Evolutionary conservation across 768 basidiomycete species (phyloP).

Genomic region (Exsudoporus frostii): DNA sequence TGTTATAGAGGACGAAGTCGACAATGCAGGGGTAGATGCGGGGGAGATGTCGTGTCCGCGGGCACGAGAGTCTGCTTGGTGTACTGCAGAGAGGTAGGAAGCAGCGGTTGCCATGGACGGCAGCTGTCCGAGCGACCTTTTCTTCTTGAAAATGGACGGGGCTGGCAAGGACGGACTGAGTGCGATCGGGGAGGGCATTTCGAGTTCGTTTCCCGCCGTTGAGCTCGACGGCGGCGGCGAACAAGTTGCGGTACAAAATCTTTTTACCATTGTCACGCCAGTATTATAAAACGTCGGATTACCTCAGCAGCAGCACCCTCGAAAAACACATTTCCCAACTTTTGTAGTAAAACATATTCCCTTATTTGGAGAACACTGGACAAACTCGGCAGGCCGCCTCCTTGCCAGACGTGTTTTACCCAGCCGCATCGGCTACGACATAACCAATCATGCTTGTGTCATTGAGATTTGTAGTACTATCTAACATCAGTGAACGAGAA

Average conservation of each 20-base stretch:
- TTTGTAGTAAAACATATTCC: not conserved
- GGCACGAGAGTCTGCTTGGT: constrained; percentile 65
- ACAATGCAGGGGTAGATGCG: constrained; percentile 67
- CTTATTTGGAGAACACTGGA: not conserved
- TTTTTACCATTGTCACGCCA: constrained; percentile 14
- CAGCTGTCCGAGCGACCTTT: constrained; percentile 36
- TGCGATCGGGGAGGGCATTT: constrained; percentile 63
- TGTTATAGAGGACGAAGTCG: constrained; percentile 71
- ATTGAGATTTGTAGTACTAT: too few species aligned
- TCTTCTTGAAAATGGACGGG: constrained; percentile 62
- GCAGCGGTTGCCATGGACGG: constrained; percentile 50
- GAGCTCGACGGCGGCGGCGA: constrained; percentile 13
- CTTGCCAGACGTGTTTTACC: too few species aligned
- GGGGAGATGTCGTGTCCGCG: constrained; percentile 48
- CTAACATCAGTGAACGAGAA: too few species aligned
- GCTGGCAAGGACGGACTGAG: constrained; percentile 48
- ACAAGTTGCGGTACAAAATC: constrained; percentile 8
- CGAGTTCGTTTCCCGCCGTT: constrained; percentile 4
- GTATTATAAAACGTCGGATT: constrained; percentile 22
- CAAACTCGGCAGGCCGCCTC: too few species aligned
- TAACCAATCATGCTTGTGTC: too few species aligned
- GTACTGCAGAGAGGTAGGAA: constrained; percentile 59
- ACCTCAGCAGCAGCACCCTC: constrained; percentile 19
- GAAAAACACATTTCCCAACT: not conserved
- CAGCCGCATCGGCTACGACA: too few species aligned